A percentile compares a stretch with the other conserved stretches of the same genome.
phyloP scores from a whole-genome alignment of 495 filamentous ascomycete genomes.

The Podospora bellae-mahoneyi region DNA sequence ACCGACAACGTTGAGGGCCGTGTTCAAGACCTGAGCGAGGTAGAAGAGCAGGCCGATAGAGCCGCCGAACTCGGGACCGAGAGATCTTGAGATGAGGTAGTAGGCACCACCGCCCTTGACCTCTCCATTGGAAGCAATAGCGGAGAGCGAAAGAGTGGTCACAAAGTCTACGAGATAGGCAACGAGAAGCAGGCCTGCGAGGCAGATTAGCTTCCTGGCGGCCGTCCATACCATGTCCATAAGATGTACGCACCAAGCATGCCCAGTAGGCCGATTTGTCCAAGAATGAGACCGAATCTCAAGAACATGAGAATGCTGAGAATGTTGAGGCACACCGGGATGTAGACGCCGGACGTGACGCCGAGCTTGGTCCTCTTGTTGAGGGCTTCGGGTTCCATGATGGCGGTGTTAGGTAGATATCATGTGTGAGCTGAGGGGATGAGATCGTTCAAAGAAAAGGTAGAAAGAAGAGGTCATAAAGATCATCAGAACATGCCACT shows the following conservation, averaged over 20 bases:
- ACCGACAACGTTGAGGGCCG: slow-evolving; percentile 84
- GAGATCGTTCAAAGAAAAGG: background rate
- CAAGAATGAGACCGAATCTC: slow-evolving; percentile 74
- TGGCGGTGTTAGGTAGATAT: slow-evolving; percentile 5
- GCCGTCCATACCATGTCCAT: background rate
- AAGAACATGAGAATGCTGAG: slow-evolving; percentile 91
- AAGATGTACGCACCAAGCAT: slow-evolving; percentile 60
- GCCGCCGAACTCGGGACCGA: slow-evolving; percentile 89
- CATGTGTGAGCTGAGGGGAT: background rate
- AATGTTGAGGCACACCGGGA: slow-evolving; percentile 84
- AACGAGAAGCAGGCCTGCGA: slow-evolving; percentile 62
- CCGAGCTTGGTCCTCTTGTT: slow-evolving; percentile 59
- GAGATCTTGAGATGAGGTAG: slow-evolving; percentile 80
- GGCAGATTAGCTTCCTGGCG: background rate
- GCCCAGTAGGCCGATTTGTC: slow-evolving; percentile 73
- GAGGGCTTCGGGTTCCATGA: slow-evolving; percentile 33
- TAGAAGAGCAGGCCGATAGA: slow-evolving; percentile 90
- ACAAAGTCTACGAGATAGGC: slow-evolving; percentile 76
- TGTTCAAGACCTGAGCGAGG: slow-evolving; percentile 79
- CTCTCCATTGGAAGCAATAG: slow-evolving; percentile 86
- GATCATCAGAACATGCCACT: background rate
- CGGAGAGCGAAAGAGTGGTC: slow-evolving; percentile 81
- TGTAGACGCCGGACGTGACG: slow-evolving; percentile 76
- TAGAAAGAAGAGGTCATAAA: background rate
- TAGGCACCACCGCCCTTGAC: slow-evolving; percentile 87